Evolutionary conservation across 202 grass and related monocot species (phyloP).

Genomic region (Panicum virgatum): DNA sequence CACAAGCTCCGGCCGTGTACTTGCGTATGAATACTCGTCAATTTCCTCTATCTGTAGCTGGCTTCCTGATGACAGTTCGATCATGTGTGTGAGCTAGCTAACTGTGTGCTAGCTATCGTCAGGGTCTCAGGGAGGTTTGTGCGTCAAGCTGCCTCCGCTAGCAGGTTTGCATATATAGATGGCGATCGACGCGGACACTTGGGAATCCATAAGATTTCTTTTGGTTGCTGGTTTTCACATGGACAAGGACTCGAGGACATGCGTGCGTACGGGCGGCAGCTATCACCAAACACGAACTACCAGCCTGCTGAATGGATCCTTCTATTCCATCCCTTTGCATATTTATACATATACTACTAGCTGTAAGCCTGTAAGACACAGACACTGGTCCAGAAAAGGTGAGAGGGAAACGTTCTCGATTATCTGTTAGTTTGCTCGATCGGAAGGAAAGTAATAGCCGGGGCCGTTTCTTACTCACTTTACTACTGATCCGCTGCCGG

Average conservation of each 20-base stretch:
- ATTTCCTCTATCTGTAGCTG: not conserved
- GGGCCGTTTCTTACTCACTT: not conserved
- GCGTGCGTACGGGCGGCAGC: not conserved
- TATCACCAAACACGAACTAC: slow-evolving; percentile 36
- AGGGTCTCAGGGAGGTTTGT: not conserved
- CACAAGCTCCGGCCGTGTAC: not conserved
- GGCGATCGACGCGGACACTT: not conserved
- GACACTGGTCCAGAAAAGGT: not conserved
- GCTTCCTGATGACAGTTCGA: not conserved
- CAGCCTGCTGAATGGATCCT: slow-evolving; percentile 12
- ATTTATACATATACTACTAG: not conserved
- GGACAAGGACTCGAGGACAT: not conserved
- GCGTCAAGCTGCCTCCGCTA: not conserved
- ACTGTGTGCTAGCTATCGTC: not conserved
- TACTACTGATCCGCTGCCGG: not conserved
- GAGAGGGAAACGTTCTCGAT: not conserved
- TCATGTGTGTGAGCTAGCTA: not conserved
- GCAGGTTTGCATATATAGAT: not conserved
- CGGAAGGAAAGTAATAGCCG: not conserved
- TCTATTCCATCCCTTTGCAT: slow-evolving; percentile 13
- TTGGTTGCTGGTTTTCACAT: not conserved
- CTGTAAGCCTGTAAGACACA: too few relatives aligned
- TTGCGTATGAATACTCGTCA: not conserved
- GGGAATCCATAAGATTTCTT: not conserved
- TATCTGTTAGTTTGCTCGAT: not conserved